Evolutionary conservation across 179 eudicot genomes (phyloP).

Genomic region (Nepenthes alata): DNA sequence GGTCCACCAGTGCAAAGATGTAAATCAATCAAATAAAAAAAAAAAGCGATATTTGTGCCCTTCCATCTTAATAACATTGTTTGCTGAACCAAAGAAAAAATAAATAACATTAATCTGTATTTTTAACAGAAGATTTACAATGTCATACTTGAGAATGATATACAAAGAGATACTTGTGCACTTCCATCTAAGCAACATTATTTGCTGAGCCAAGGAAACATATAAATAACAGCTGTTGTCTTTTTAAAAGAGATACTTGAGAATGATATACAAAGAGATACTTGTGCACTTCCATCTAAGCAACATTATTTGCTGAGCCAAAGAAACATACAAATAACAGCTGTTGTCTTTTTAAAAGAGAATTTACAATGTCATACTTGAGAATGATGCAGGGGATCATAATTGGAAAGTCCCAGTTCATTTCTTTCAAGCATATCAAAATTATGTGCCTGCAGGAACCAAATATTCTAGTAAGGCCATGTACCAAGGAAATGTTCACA

Average conservation of each 20-base stretch:
- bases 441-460: constrained; percentile 98
- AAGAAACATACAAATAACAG: neutral
- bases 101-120: neutral
- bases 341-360: constrained; percentile 11
- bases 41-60: no score
- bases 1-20: no score
- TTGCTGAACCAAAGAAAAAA: no score
- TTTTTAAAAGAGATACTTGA: constrained; percentile 26
- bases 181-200: no score
- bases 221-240: neutral
- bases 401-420: constrained; percentile 51
- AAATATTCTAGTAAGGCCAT: constrained; percentile 68
- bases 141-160: constrained; percentile 33
- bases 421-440: constrained; percentile 57
- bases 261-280: constrained; percentile 6
- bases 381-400: constrained; percentile 28
- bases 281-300: no score
- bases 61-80: no score
- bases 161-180: no score
- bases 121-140: constrained; percentile 18
- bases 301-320: no score
- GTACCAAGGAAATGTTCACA: constrained; percentile 1
- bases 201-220: no score
- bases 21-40: no score
- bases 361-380: constrained; percentile 34